Evolutionary conservation across 257 asterid species (phyloP).

Genomic region (Ajuga chamaepitys): DNA sequence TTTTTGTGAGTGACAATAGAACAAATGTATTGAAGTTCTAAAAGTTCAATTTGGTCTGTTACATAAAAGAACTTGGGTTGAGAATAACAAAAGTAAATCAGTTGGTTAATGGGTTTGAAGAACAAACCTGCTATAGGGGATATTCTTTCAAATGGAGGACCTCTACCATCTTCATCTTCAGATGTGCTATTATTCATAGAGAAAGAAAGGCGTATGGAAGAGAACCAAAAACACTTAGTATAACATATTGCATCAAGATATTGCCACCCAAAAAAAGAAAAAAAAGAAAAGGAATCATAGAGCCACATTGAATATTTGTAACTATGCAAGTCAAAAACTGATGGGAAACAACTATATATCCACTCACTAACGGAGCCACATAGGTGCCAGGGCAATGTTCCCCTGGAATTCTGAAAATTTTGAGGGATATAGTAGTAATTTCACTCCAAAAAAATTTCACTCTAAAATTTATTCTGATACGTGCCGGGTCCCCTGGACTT

Average conservation of each 20-base stretch:
- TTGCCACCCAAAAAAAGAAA: background rate
- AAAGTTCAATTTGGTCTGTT: background rate
- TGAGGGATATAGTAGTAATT: no score
- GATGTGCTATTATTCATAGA: slow-evolving; percentile 34
- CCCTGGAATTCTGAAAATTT: no score
- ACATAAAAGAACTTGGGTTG: background rate
- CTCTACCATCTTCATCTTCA: slow-evolving; percentile 37
- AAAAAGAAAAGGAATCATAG: background rate
- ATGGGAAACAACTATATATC: background rate
- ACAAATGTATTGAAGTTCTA: background rate
- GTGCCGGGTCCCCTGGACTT: no score
- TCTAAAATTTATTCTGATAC: no score
- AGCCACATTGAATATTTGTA: background rate
- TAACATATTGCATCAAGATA: background rate
- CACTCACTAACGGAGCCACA: slow-evolving; percentile 1
- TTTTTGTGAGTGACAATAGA: background rate
- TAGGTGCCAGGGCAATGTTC: no score
- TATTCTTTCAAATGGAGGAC: slow-evolving; percentile 40
- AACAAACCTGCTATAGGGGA: slow-evolving; percentile 58
- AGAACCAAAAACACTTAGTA: background rate
- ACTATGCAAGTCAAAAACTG: background rate
- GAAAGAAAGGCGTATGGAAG: background rate
- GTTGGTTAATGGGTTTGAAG: background rate
- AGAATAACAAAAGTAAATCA: background rate
- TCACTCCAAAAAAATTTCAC: no score